These are phyloP conservation scores for Salix purpurea DNA, from an alignment of 345 rosid species.

Conservation along the genomic window DNA sequence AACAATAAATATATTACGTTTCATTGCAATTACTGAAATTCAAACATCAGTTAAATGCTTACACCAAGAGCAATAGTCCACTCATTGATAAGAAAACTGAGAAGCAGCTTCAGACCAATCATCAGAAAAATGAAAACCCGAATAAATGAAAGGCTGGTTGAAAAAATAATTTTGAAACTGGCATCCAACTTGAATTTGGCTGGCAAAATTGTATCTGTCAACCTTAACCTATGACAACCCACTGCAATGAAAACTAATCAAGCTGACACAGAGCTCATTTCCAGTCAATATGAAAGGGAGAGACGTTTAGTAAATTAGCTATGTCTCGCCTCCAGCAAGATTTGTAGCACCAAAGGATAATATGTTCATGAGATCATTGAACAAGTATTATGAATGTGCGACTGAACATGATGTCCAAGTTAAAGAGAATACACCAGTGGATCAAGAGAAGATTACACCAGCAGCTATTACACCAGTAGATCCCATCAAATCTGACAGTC, in stretches of 20 bases:
- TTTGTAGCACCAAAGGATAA: neutral
- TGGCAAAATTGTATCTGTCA: neutral
- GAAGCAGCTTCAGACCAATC: neutral
- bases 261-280: neutral
- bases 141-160: neutral
- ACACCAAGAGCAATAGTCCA: conserved; percentile 1
- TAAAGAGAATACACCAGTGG: too few species aligned
- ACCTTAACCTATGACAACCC: neutral
- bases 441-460: too few species aligned
- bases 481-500: too few species aligned
- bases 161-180: neutral
- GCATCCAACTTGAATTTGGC: neutral
- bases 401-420: neutral
- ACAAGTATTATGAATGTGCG: neutral
- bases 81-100: neutral
- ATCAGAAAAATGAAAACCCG: neutral
- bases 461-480: too few species aligned
- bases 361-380: neutral
- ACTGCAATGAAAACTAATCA: neutral
- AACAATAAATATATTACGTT: neutral
- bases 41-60: neutral
- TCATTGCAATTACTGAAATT: neutral
- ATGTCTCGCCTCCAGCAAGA: neutral
- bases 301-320: neutral
- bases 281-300: neutral